A percentile compares a stretch with the other conserved stretches of the same genome.
Conservation (phyloP, 768 basidiomycete species). For the Agaricus subrufescens region DNA sequence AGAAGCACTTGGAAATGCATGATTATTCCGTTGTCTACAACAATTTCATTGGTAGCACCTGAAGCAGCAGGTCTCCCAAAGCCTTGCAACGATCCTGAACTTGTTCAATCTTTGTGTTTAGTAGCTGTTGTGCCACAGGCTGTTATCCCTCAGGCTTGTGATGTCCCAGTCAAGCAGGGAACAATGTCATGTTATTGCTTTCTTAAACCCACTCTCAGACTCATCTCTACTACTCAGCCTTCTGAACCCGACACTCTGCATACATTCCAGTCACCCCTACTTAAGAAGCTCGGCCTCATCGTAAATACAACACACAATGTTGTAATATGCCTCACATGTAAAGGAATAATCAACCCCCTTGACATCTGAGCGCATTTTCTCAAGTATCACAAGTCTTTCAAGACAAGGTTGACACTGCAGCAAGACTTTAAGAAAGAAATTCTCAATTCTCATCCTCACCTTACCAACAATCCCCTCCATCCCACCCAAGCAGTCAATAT, state of each 20-base stretch:
- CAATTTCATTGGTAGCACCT: too few relatives aligned
- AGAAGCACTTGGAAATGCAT: too few relatives aligned
- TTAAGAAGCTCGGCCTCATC: neutral
- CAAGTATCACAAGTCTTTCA: neutral
- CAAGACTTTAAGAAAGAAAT: neutral
- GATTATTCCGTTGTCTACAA: too few relatives aligned
- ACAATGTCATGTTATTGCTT: too few relatives aligned
- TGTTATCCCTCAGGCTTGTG: too few relatives aligned
- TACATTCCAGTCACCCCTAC: neutral
- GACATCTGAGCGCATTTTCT: conserved; percentile 2
- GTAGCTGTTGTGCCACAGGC: too few relatives aligned
- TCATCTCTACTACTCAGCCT: too few relatives aligned
- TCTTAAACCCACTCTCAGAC: too few relatives aligned
- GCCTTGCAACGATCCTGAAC: too few relatives aligned
- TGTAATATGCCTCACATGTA: conserved; percentile 3
- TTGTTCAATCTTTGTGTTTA: too few relatives aligned
- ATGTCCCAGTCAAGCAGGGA: too few relatives aligned
- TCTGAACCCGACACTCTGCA: neutral
- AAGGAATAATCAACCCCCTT: neutral
- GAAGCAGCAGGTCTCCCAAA: too few relatives aligned
- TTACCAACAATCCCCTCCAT: neutral
- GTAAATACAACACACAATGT: neutral
- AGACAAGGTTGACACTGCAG: neutral
- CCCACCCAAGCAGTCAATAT: neutral
- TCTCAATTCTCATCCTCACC: neutral